Evolutionary conservation across 2,329 filamentous ascomycete species (phyloP).

Genomic region (Penicillium sp.): DNA sequence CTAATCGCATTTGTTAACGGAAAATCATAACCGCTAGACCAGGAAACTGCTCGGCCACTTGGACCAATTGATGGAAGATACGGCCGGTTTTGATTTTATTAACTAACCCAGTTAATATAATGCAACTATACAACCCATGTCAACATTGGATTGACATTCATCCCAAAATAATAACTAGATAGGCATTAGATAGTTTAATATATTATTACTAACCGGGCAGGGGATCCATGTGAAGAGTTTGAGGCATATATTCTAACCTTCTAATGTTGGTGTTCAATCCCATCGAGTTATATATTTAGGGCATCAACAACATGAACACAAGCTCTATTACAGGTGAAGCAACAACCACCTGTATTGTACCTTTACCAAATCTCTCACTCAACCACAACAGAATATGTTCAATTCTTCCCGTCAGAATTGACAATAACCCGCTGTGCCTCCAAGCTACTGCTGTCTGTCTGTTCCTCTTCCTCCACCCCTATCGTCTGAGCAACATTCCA

Average conservation of each 20-base stretch:
- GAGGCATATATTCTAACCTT: neutral
- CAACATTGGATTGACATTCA: neutral
- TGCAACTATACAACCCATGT: neutral
- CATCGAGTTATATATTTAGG: neutral
- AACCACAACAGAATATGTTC: neutral
- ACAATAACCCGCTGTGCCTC: constrained; percentile 13
- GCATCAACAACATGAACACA: neutral
- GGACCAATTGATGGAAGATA: neutral
- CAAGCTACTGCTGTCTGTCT: constrained; percentile 9
- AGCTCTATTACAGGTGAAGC: neutral
- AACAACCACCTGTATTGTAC: neutral
- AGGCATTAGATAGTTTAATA: neutral
- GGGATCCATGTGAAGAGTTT: neutral
- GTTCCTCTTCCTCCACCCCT: neutral
- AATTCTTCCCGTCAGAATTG: neutral
- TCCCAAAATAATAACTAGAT: neutral
- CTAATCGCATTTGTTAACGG: constrained; percentile 9
- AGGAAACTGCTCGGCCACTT: constrained; percentile 5
- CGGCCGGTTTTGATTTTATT: neutral
- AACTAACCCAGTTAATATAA: accelerated
- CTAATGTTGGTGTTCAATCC: neutral
- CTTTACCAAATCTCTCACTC: neutral
- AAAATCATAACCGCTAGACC: constrained; percentile 14
- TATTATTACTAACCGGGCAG: neutral
- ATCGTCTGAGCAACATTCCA: constrained; percentile 8